phyloP scores from a whole-genome alignment of 768 basidiomycete species.

The Pleurotus platypus region DNA sequence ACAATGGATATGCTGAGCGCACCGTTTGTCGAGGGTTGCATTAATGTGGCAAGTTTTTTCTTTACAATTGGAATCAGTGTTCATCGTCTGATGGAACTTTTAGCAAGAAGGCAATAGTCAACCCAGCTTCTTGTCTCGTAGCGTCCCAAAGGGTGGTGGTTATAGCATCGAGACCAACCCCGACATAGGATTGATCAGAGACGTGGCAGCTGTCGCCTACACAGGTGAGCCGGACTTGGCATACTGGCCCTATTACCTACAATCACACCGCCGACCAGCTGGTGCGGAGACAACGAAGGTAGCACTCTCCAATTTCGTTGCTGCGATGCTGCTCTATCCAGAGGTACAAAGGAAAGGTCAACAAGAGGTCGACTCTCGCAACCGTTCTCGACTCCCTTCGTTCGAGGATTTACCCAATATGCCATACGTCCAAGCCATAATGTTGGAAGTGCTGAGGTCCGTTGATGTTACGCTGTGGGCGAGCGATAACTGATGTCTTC shows the following conservation, averaged over 20 bases:
- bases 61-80: not conserved
- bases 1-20: not conserved
- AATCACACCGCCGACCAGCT: constrained; percentile 16
- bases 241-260: too few relatives aligned
- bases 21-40: not conserved
- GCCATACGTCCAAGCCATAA: constrained; percentile 11
- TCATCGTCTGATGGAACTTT: not conserved
- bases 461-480: not conserved
- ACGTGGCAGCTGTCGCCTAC: not conserved
- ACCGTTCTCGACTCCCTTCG: constrained; percentile 29
- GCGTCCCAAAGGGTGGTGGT: not conserved
- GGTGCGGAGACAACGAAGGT: constrained; percentile 39
- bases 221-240: not conserved
- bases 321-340: constrained; percentile 32
- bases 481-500: too few relatives aligned
- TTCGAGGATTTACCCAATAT: constrained; percentile 24
- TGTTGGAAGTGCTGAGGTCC: constrained; percentile 23
- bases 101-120: not conserved
- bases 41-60: not conserved
- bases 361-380: constrained; percentile 26
- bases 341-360: constrained; percentile 28
- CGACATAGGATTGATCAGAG: not conserved
- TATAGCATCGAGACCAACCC: not conserved
- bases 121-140: not conserved
- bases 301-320: constrained; percentile 27